Evolutionary conservation across 257 asterid genomes (phyloP).

Genomic region (Buddleja alternifolia): DNA sequence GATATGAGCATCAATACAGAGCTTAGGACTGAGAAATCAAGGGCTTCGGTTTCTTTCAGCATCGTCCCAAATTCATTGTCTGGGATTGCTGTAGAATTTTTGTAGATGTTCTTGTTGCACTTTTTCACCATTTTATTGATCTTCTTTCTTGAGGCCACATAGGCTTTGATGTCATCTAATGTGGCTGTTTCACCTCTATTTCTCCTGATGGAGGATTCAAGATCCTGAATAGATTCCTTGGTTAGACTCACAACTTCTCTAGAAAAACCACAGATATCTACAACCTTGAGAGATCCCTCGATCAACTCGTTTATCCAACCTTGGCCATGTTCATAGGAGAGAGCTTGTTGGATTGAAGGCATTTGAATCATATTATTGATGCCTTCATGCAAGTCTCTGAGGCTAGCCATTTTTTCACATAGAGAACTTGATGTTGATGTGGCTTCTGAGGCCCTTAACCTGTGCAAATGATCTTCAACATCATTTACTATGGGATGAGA

Average conservation of each 20-base stretch:
- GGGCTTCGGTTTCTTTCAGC: slow-evolving; percentile 28
- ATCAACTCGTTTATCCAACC: slow-evolving; percentile 36
- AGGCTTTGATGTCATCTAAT: background rate
- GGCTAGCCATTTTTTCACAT: slow-evolving; percentile 35
- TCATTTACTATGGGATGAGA: slow-evolving; percentile 34
- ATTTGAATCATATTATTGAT: slow-evolving; percentile 13
- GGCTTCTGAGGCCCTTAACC: slow-evolving; percentile 29
- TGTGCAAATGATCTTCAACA: slow-evolving; percentile 29
- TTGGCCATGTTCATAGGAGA: slow-evolving; percentile 22
- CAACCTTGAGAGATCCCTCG: slow-evolving; percentile 38
- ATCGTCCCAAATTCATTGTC: background rate
- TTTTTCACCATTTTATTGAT: too few relatives aligned
- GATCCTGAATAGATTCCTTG: slow-evolving; percentile 33
- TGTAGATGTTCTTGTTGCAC: background rate
- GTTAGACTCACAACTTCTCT: slow-evolving; percentile 24
- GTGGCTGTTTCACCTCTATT: slow-evolving; percentile 21
- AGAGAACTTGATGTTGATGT: slow-evolving; percentile 27
- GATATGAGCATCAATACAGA: slow-evolving; percentile 15
- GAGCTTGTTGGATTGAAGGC: slow-evolving; percentile 39
- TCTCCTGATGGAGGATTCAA: slow-evolving; percentile 42
- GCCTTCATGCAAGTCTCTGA: slow-evolving; percentile 36
- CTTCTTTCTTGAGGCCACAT: too few relatives aligned
- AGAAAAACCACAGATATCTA: slow-evolving; percentile 38
- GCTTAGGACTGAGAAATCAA: slow-evolving; percentile 15
- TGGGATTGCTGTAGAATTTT: background rate